phyloP scores from a whole-genome alignment of 2,329 filamentous ascomycete genomes.

The Sphaceloma murrayae region DNA sequence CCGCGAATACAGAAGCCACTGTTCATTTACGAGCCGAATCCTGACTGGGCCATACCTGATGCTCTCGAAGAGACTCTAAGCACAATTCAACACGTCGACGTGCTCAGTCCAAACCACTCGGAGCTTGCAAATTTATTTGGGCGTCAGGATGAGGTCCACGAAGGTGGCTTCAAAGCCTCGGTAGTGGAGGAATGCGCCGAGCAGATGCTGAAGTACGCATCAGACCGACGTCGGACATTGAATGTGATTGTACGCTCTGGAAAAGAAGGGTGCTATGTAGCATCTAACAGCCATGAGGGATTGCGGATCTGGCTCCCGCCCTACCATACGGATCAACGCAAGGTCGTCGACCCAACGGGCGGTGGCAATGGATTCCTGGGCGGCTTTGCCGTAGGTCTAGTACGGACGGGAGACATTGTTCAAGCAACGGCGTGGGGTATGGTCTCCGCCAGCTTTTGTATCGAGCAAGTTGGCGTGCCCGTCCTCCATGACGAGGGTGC shows the following conservation, averaged over 20 bases:
- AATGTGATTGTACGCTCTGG: constrained; percentile 62
- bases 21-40: constrained; percentile 93
- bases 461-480: constrained; percentile 88
- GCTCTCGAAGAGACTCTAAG: constrained; percentile 45
- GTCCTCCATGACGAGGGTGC: constrained; percentile 32
- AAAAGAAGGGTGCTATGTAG: constrained; percentile 57
- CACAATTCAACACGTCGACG: constrained; percentile 46
- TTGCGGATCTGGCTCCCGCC: constrained; percentile 62
- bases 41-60: constrained; percentile 70
- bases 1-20: constrained; percentile 44
- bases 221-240: constrained; percentile 31
- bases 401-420: constrained; percentile 47
- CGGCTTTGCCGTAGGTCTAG: constrained; percentile 48
- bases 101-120: constrained; percentile 71
- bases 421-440: constrained; percentile 70
- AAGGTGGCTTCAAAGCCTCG: constrained; percentile 30
- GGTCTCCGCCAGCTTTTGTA: constrained; percentile 81
- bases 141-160: constrained; percentile 31
- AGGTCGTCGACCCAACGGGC: constrained; percentile 84
- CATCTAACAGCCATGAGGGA: constrained; percentile 28
- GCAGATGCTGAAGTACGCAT: constrained; percentile 24
- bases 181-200: constrained; percentile 33
- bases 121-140: constrained; percentile 85
- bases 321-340: constrained; percentile 48
- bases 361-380: constrained; percentile 85